phyloP scores from a whole-genome alignment of 1,284 basidiomycete species.

The Sphaerobolus stellatus region DNA sequence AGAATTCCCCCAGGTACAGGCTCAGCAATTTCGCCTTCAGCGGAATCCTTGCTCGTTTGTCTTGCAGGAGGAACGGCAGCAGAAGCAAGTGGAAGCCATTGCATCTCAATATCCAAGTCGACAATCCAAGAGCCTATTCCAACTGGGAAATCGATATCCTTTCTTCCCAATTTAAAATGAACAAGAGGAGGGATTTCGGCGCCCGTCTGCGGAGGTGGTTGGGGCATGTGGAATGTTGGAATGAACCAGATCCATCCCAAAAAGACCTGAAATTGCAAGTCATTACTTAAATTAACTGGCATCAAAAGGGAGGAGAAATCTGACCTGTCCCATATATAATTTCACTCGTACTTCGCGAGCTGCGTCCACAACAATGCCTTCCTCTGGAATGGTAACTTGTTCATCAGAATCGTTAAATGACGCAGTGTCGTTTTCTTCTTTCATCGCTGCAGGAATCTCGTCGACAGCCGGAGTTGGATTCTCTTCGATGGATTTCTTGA shows the following conservation, averaged over 20 bases:
- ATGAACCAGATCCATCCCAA: conserved; percentile 85
- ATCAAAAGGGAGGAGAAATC: conserved; percentile 15
- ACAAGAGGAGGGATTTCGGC: conserved; percentile 19
- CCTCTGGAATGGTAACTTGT: conserved; percentile 14
- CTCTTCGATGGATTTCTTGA: conserved; percentile 36
- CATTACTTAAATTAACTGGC: not conserved
- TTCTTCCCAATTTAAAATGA: conserved; percentile 46
- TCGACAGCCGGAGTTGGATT: conserved; percentile 16
- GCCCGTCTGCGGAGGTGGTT: conserved; percentile 35
- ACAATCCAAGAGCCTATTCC: conserved; percentile 67
- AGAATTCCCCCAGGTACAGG: not conserved
- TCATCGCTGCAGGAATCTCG: conserved; percentile 4
- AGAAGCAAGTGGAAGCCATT: conserved; percentile 28
- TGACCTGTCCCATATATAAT: conserved; percentile 71
- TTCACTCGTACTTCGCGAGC: conserved; percentile 75
- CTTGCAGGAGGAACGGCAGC: not conserved
- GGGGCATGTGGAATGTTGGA: conserved; percentile 74
- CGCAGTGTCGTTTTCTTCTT: conserved; percentile 13
- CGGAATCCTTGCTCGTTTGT: not conserved
- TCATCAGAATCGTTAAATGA: not conserved
- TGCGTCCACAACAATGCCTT: conserved; percentile 64
- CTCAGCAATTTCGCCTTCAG: not conserved
- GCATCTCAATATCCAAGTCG: conserved; percentile 59
- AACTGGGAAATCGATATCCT: conserved; percentile 74
- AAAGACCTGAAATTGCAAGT: conserved; percentile 48